Evolutionary conservation across 1,139 yeast genomes (phyloP).

Genomic region (Lodderomyces beijingensis): DNA sequence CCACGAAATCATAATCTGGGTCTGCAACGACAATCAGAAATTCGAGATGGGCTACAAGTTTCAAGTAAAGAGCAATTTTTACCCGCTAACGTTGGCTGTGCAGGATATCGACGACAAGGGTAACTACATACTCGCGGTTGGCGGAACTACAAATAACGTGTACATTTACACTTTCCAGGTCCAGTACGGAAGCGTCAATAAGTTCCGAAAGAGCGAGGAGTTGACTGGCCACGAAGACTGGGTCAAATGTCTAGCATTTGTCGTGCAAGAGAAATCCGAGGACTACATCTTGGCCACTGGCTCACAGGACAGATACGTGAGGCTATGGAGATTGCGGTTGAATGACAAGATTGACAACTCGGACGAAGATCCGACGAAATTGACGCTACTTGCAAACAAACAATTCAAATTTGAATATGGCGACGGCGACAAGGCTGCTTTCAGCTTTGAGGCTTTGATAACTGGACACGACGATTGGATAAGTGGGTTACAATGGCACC

Average conservation of each 20-base stretch:
- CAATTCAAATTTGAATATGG: conserved; percentile 52
- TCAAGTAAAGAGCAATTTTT: conserved; percentile 46
- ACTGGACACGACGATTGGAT: conserved; percentile 99
- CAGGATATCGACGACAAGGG: conserved; percentile 34
- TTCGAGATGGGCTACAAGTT: conserved; percentile 32
- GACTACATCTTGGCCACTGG: conserved; percentile 73
- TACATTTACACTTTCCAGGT: conserved; percentile 50
- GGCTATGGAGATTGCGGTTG: conserved; percentile 73
- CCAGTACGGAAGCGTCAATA: conserved; percentile 18
- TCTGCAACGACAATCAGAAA: conserved; percentile 11
- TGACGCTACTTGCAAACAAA: conserved; percentile 58
- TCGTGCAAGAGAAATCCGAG: conserved; percentile 42
- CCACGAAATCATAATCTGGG: conserved; percentile 57
- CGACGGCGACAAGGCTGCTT: conserved; percentile 38
- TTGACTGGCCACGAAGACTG: conserved; percentile 92
- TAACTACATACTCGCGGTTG: conserved; percentile 63
- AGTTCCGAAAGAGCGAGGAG: conserved; percentile 37
- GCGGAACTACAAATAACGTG: conserved; percentile 67
- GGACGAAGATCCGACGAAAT: conserved; percentile 51
- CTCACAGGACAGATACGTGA: conserved; percentile 83
- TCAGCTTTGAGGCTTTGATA: conserved; percentile 85
- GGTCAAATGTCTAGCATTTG: conserved; percentile 72
- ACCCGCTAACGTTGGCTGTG: conserved; percentile 61
- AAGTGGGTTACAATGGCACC: conserved; percentile 80
- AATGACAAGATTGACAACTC: conserved; percentile 55